Evolutionary conservation across 2,329 filamentous ascomycete genomes (phyloP).

Genomic region (Cadophora sp.): DNA sequence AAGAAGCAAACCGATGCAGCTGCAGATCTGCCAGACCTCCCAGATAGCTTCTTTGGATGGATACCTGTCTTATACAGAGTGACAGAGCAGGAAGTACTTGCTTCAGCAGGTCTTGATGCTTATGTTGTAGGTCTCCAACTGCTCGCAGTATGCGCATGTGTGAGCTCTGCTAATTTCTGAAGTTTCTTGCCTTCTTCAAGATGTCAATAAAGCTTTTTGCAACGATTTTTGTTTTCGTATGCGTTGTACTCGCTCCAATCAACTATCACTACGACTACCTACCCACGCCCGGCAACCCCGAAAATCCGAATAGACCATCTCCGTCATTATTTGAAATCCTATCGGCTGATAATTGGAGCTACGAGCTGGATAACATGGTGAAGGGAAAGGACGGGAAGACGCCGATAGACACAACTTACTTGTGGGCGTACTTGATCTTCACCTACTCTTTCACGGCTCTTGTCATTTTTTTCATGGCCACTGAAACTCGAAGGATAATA

Average conservation of each 20-base stretch:
- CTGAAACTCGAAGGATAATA: slow-evolving; percentile 85
- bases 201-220: slow-evolving; percentile 88
- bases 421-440: slow-evolving; percentile 96
- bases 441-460: slow-evolving; percentile 89
- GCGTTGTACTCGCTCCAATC: slow-evolving; percentile 82
- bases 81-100: slow-evolving; percentile 86
- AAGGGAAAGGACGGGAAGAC: slow-evolving; percentile 21
- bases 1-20: slow-evolving; percentile 72
- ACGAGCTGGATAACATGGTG: slow-evolving; percentile 17
- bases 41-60: slow-evolving; percentile 90
- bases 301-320: slow-evolving; percentile 42
- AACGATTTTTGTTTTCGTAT: slow-evolving; percentile 81
- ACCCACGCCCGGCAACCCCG: slow-evolving; percentile 29
- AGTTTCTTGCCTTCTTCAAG: slow-evolving; percentile 94
- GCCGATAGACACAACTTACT: slow-evolving; percentile 54
- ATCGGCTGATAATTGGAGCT: not conserved
- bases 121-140: slow-evolving; percentile 70
- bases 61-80: slow-evolving; percentile 85
- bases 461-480: slow-evolving; percentile 81
- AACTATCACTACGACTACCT: slow-evolving; percentile 69
- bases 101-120: slow-evolving; percentile 90
- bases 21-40: slow-evolving; percentile 74
- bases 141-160: not conserved
- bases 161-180: slow-evolving; percentile 18
- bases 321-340: slow-evolving; percentile 3